Base-by-base conservation (phyloP, 1,139 yeast species). In the Yamadazyma siamensis region DNA sequence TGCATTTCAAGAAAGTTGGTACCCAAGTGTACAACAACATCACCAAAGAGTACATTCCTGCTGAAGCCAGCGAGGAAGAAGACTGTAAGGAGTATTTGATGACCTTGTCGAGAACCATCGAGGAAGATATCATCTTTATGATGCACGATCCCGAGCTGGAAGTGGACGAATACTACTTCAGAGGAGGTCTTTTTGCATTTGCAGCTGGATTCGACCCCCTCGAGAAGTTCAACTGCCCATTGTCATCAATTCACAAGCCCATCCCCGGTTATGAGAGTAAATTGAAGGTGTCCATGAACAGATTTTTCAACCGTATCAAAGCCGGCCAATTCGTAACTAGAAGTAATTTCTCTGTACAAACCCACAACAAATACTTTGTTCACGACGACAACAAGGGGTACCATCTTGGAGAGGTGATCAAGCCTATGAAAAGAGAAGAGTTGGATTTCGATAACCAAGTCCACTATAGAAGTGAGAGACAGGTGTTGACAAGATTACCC, bases 151-250 rank as follows among this genome's bases (percentile, higher is more conserved):
- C 67, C 2, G 56, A 54, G 8, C 47, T 58, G 10, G 64, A 59
- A 23, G 66, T 63, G 10, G 70, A 68, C 25, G 85, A 82, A 52
- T 82, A 80, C 51, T 66, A 67, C 35, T 65, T 80, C 47, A 71
- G 81, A 38, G 83, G 75, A 1, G 86, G 85, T 0, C 61, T 76
- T 0, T 73, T 80, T 48, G 78, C 78, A 3, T 82, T 80, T 57
- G 88, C 94, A 0, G 80, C 84, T 3, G 94, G 91, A 0, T 84
- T 84, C 51, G 72, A 79, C 41, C 91, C 89, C 2, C 47, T 52
- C 6, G 67, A 61, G 23, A 69, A 81, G 35, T 66, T 80, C 46
- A 65, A 75, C 38, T 62, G 53, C 28, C 81, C 81, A 3, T 49
- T 78, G 32, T 65, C 80, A 1, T 50, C 52, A 19, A 69, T 80